Evolutionary conservation across 176 grass and related monocot genomes (phyloP).

Genomic region (Elymus sibiricus): DNA sequence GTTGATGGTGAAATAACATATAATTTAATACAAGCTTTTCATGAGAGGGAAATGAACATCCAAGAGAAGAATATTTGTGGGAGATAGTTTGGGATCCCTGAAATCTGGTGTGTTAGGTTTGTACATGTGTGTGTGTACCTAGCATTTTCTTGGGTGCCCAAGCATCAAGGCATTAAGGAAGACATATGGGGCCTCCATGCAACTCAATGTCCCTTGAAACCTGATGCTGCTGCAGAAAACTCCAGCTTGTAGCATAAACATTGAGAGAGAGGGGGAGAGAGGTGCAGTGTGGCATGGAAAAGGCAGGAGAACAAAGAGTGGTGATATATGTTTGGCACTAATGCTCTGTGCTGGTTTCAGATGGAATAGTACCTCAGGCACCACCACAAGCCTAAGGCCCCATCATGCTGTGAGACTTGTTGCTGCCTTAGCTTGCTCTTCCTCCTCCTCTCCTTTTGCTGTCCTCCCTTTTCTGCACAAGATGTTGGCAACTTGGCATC

Average conservation of each 20-base stretch:
- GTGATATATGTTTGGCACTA: slow-evolving; percentile 25
- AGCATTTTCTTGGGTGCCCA: slow-evolving; percentile 22
- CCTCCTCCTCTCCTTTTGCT: slow-evolving; percentile 33
- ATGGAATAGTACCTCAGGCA: slow-evolving; percentile 50
- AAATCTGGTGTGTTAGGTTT: slow-evolving; percentile 31
- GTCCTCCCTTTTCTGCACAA: slow-evolving; percentile 35
- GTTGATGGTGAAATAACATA: slow-evolving; percentile 8
- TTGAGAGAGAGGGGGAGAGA: slow-evolving; percentile 14
- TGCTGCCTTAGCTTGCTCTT: slow-evolving; percentile 9
- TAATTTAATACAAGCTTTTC: neutral
- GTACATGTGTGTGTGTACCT: neutral
- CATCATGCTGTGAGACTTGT: slow-evolving; percentile 30
- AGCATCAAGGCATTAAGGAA: slow-evolving; percentile 41
- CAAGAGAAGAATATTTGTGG: slow-evolving; percentile 20
- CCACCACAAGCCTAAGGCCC: slow-evolving; percentile 21
- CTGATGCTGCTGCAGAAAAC: slow-evolving; percentile 67
- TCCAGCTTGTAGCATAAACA: slow-evolving; percentile 40
- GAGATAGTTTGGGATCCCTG: neutral
- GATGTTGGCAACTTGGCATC: slow-evolving; percentile 39
- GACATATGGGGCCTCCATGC: slow-evolving; percentile 65
- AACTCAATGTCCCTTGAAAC: slow-evolving; percentile 54
- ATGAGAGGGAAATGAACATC: neutral
- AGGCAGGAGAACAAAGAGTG: slow-evolving; percentile 34
- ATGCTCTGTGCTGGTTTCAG: slow-evolving; percentile 46
- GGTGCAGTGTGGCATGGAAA: neutral